phyloP scores from a whole-genome alignment of 768 basidiomycete genomes.

The Boletus tylopilopsis region DNA sequence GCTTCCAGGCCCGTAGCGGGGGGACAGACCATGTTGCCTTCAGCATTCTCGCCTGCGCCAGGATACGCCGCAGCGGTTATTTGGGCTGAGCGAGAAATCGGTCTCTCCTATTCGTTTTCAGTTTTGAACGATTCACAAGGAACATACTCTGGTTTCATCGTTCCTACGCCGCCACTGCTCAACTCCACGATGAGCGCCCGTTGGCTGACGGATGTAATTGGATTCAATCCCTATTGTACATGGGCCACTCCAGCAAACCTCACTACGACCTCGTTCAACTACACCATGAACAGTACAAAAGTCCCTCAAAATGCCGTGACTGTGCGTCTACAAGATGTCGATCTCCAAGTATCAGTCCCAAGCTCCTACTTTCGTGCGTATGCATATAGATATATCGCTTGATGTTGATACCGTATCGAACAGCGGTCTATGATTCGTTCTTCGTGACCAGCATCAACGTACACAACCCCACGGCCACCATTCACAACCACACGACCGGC shows the following conservation, averaged over 20 bases:
- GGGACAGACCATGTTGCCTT: not conserved
- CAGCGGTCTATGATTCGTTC: slow-evolving; percentile 6
- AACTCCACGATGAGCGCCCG: slow-evolving; percentile 14
- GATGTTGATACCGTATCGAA: not conserved
- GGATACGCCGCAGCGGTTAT: slow-evolving; percentile 11
- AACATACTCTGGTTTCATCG: slow-evolving; percentile 6
- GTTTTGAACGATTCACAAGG: slow-evolving; percentile 8
- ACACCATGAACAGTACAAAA: slow-evolving; percentile 11
- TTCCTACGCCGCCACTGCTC: slow-evolving; percentile 10
- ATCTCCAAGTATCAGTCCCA: slow-evolving; percentile 13
- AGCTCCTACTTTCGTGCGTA: slow-evolving; percentile 16
- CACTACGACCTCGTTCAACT: slow-evolving; percentile 12
- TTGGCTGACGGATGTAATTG: slow-evolving; percentile 21
- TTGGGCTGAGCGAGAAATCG: slow-evolving; percentile 16
- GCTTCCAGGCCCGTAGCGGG: slow-evolving; percentile 7
- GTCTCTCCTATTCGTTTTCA: slow-evolving; percentile 11
- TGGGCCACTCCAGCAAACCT: slow-evolving; percentile 20
- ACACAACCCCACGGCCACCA: slow-evolving; percentile 11
- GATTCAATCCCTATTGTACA: slow-evolving; percentile 18
- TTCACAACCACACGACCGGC: slow-evolving; percentile 14
- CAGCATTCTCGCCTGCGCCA: slow-evolving; percentile 5
- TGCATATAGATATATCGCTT: not conserved
- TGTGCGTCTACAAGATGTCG: slow-evolving; percentile 2
- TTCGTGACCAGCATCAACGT: slow-evolving; percentile 13
- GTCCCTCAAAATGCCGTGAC: slow-evolving; percentile 1